Base-by-base conservation (phyloP, 148 eudicot genomes). In the Diospyros kaki region DNA sequence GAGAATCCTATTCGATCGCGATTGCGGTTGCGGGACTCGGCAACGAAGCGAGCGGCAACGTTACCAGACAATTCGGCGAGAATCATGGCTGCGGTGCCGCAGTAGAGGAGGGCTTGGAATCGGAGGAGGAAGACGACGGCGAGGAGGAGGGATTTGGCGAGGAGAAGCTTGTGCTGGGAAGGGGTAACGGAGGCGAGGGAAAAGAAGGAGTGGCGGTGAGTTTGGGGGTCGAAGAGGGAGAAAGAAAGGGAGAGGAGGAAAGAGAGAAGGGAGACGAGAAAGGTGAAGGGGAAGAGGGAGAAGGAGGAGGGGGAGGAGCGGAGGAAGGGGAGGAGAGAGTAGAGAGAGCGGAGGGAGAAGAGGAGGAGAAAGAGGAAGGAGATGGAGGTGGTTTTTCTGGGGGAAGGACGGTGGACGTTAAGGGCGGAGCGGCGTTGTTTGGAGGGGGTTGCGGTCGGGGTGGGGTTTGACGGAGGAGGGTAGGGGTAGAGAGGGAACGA, bases 271-370 rank as follows among this genome's bases (percentile, higher is more conserved):
- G 88, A 50, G 74, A 84, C 75, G 61, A 85, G 64, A 72, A 83
- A 68, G n/a, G 88, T 85, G 53, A 87, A 75, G 52, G 92, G 88
- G 7, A 93, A 92, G 68, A 94, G 95, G 69, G 92, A 87, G 75
- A 94, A 92, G 7, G 97, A 85, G 84, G 92, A 94, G 52, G 97
- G 97, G 86, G 92, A 94, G 78, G 90, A 51, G 51, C 95, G 92
- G 83, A 92, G 89, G 74, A 93, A 94, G 71, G 92, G 84, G 61
- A 93, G 91, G 72, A 90, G 86, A 62, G 97, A 86, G 68, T 79
- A 89, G 72, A 92, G 84, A 64, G 91, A 92, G 40, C 28, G 90
- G 93, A 76, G 90, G 85, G 80, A 92, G 93, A 60, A 93, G 90
- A 75, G 90, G 86, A 78, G 92, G 89, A 62, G 95, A 28, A 28